phyloP scores from a whole-genome alignment of 495 filamentous ascomycete genomes.

The Neurospora sp. region DNA sequence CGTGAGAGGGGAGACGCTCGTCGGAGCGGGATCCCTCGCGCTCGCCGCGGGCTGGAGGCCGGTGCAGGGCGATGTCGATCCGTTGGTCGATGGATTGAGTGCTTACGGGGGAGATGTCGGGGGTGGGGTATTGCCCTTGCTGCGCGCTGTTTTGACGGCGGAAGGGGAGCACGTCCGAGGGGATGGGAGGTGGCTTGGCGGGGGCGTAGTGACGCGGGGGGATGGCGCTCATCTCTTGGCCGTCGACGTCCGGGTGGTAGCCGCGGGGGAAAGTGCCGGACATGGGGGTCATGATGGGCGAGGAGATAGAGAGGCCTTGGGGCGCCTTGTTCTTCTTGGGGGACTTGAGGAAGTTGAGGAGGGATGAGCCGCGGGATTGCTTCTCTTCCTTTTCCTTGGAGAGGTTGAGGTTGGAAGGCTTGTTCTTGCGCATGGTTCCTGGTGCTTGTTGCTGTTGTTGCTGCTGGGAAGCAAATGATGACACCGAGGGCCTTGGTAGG shows the following conservation, averaged over 20 bases:
- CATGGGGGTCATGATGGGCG: slow-evolving; percentile 45
- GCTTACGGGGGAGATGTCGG: slow-evolving; percentile 38
- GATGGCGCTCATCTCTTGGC: slow-evolving; percentile 41
- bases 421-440: slow-evolving; percentile 27
- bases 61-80: slow-evolving; percentile 25
- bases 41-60: slow-evolving; percentile 7
- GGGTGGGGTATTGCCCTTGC: slow-evolving; percentile 29
- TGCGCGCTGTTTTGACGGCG: slow-evolving; percentile 18
- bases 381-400: slow-evolving; percentile 25
- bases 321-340: slow-evolving; percentile 34
- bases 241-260: slow-evolving; percentile 17
- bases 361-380: slow-evolving; percentile 39
- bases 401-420: slow-evolving; percentile 38
- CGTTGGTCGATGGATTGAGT: slow-evolving; percentile 39
- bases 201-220: slow-evolving; percentile 40
- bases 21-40: background rate
- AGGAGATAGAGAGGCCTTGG: slow-evolving; percentile 39
- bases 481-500: slow-evolving; percentile 21
- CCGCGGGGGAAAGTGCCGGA: slow-evolving; percentile 39
- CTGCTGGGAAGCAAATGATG: slow-evolving; percentile 20
- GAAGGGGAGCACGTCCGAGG: slow-evolving; percentile 33
- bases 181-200: slow-evolving; percentile 34
- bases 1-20: no score
- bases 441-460: slow-evolving; percentile 8
- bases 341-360: slow-evolving; percentile 43